These are phyloP conservation scores for Stachybotrys elegans DNA, from an alignment of 2,329 filamentous ascomycete species.

Conservation along the genomic window DNA sequence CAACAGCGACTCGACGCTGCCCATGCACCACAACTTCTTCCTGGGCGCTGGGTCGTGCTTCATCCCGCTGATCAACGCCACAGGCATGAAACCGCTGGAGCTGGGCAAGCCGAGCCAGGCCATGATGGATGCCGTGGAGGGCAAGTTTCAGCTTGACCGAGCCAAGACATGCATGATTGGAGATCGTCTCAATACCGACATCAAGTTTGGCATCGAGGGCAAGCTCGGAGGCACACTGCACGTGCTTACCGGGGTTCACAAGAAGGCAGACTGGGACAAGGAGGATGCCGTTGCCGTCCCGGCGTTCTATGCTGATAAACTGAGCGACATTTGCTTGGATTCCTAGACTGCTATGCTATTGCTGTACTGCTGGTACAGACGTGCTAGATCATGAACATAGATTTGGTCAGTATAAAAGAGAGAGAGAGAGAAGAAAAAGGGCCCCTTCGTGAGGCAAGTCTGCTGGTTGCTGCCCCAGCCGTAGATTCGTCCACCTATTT, in stretches of 20 bases:
- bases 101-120: conserved; percentile 95
- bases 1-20: conserved; percentile 87
- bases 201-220: conserved; percentile 89
- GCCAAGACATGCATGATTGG: conserved; percentile 91
- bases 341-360: too few relatives aligned
- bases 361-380: too few relatives aligned
- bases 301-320: conserved; percentile 74
- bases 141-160: conserved; percentile 86
- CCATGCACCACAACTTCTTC: conserved; percentile 76
- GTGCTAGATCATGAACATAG: too few relatives aligned
- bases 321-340: conserved; percentile 63
- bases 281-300: conserved; percentile 66
- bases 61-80: conserved; percentile 71
- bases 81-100: conserved; percentile 63
- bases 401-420: too few relatives aligned
- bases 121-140: conserved; percentile 99
- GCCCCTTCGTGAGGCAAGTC: too few relatives aligned
- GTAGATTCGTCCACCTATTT: conserved; percentile 19
- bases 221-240: conserved; percentile 85
- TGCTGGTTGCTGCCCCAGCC: too few relatives aligned
- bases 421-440: too few relatives aligned
- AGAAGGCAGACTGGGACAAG: conserved; percentile 77
- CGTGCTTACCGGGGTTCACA: conserved; percentile 84
- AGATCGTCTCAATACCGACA: conserved; percentile 90
- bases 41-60: conserved; percentile 84